Evolutionary conservation across 2,329 filamentous ascomycete species (phyloP).

Genomic region (Neopestalotiopsis rosae): DNA sequence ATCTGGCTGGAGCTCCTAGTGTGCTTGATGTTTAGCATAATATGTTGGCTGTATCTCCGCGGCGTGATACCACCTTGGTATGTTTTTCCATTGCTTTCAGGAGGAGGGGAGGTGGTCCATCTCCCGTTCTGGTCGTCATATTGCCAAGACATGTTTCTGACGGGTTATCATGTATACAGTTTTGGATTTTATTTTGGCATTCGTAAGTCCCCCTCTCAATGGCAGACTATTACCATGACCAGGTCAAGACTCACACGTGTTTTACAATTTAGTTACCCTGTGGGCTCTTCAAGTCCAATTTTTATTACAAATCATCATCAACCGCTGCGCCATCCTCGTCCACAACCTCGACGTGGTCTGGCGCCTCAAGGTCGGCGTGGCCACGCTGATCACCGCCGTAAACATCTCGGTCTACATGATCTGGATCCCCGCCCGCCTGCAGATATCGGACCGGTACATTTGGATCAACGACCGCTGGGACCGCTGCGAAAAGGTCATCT

Average conservation of each 20-base stretch:
- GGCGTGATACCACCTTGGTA: slow-evolving; percentile 13
- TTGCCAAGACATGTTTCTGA: background rate
- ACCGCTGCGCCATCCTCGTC: slow-evolving; percentile 53
- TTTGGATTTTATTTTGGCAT: slow-evolving; percentile 19
- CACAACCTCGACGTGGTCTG: slow-evolving; percentile 41
- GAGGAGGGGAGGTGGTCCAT: no score
- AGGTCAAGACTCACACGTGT: slow-evolving; percentile 26
- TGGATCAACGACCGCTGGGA: slow-evolving; percentile 19
- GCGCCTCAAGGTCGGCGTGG: slow-evolving; percentile 50
- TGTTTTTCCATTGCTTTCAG: background rate
- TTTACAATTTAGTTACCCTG: background rate
- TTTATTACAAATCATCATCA: slow-evolving; percentile 60
- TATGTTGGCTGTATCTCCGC: slow-evolving; percentile 32
- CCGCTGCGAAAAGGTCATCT: slow-evolving; percentile 10
- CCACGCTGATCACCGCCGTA: slow-evolving; percentile 50
- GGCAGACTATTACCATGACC: background rate
- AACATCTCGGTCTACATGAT: slow-evolving; percentile 59
- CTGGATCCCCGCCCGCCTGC: slow-evolving; percentile 58
- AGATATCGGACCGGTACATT: slow-evolving; percentile 46
- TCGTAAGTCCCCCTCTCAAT: slow-evolving; percentile 2
- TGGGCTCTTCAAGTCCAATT: slow-evolving; percentile 49
- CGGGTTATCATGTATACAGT: background rate
- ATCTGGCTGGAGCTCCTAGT: slow-evolving; percentile 39
- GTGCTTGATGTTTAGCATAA: slow-evolving; percentile 32
- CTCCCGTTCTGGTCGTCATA: no score